A percentile compares a stretch with the other conserved stretches of the same genome.
These are phyloP conservation scores for Trichoderma reesei DNA, from an alignment of 495 filamentous ascomycete species.

Conservation along the genomic window DNA sequence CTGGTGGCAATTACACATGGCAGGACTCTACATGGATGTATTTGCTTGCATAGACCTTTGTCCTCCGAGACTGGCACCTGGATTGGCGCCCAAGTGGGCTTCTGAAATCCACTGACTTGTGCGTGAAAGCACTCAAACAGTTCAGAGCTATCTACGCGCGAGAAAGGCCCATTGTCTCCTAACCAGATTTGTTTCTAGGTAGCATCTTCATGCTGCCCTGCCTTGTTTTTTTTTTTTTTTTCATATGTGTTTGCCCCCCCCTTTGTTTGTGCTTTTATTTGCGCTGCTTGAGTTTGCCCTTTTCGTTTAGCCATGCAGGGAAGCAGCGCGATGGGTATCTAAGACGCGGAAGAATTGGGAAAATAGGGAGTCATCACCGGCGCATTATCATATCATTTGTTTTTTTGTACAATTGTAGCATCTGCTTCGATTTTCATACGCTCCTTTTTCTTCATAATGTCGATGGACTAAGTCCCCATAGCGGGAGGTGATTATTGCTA, in stretches of 20 bases:
- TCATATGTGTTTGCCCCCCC: background rate
- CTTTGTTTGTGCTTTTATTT: slow-evolving; percentile 11
- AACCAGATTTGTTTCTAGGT: background rate
- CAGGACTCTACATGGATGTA: background rate
- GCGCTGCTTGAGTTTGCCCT: slow-evolving; percentile 14
- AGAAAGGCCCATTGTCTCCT: background rate
- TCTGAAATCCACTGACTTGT: background rate
- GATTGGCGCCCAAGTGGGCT: background rate
- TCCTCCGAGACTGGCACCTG: background rate
- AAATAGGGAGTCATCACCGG: slow-evolving; percentile 5
- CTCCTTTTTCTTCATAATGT: background rate
- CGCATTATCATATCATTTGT: background rate
- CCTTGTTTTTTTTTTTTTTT: background rate
- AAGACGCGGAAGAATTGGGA: slow-evolving; percentile 7
- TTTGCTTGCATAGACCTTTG: background rate
- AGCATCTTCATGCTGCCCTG: background rate
- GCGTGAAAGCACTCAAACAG: background rate
- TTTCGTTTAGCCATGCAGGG: slow-evolving; percentile 9
- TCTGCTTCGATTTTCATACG: background rate
- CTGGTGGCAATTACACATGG: background rate
- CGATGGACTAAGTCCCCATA: background rate
- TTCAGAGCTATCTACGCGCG: background rate
- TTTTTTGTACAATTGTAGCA: slow-evolving; percentile 4
- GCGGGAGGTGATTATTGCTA: background rate
- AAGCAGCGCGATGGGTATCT: slow-evolving; percentile 5